Conservation (phyloP, 208 protist genomes). For the Leishmania tropica region DNA sequence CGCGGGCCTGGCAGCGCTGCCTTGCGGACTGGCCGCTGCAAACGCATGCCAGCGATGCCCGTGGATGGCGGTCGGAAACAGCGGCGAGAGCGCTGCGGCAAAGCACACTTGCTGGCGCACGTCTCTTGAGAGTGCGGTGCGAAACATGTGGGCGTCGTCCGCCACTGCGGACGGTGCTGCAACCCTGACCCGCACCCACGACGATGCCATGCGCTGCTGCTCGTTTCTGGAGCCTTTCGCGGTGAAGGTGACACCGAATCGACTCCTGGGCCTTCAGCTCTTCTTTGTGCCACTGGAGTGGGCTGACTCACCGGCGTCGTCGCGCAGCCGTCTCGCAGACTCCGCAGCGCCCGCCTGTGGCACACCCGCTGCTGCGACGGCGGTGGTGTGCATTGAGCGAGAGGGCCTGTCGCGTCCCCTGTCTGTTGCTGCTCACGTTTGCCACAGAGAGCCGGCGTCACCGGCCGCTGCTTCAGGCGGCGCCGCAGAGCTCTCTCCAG, state of each 20-base stretch:
- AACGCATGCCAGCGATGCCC: constrained; percentile 60
- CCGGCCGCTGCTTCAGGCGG: not conserved
- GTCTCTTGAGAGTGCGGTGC: constrained; percentile 23
- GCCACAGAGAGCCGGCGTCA: not conserved
- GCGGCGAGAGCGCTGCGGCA: constrained; percentile 1
- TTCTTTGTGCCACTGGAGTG: constrained; percentile 20
- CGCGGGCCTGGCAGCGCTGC: constrained; percentile 23
- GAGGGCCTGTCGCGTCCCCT: not conserved
- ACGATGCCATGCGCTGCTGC: constrained; percentile 11
- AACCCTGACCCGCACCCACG: not conserved
- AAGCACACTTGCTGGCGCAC: constrained; percentile 46
- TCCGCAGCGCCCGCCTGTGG: not conserved
- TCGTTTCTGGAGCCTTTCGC: constrained; percentile 51
- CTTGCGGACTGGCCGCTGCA: constrained; percentile 36
- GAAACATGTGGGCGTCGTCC: not conserved
- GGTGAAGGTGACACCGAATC: constrained; percentile 34
- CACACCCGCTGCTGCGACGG: not conserved
- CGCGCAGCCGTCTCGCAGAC: not conserved
- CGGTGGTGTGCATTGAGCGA: not conserved
- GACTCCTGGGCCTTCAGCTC: constrained; percentile 59
- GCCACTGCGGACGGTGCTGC: not conserved
- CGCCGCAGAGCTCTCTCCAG: not conserved
- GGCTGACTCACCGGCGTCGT: not conserved
- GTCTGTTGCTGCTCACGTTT: not conserved
- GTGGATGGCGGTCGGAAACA: constrained; percentile 60